Base-by-base conservation (phyloP, 2,329 filamentous ascomycete genomes). In the Talaromyces albobiverticillius region DNA sequence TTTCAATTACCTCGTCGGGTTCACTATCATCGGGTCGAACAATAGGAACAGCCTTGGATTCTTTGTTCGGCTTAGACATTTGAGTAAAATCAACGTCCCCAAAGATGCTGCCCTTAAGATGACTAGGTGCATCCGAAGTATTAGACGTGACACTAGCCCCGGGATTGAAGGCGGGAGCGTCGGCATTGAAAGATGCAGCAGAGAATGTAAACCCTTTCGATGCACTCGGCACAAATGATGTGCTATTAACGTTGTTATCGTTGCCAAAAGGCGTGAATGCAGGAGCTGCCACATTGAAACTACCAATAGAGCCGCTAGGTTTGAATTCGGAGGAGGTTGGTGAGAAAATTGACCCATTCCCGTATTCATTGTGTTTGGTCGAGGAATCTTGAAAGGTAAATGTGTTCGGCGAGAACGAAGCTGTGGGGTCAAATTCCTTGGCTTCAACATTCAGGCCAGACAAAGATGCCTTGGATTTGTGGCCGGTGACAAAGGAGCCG, bases 401-500 rank as follows among this genome's bases (percentile, higher is more conserved):
- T 40, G 67, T 67, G 14, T 70, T 73, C 14, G 79, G 72, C 41
- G 72, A 74, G 61, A 82, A 82, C 2, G 77, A 74, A 14, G 74
- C 73, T 32, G 71, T 70, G 6, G 82, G 82, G 53, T 87, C 90
- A 77, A 96, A 96, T 65, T 94, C 90, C 45, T 91, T 88, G 0
- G 93, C 93, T 58, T 87, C 84, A 26, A 95, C 91, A 63, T 97
- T 97, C 62, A 97, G 81, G 61, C 86, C 92, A 1, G 90, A 90
- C 41, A 86, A 71, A 0, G 79, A 92, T 3, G 85, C 78, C 62
- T 87, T 89, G 66, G 85, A 87, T 20, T 57, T 54, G 16, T 78
- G 88, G 59, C 81, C 82, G 10, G 77, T 73, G 14, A 57, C 59
- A 46, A 69, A 73, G 4, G 69, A 70, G 38, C 59, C 60, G 48